Evolutionary conservation across 257 asterid genomes (phyloP), one percentile per base, ranked within the genome.

Genomic region (Apocynum venetum): DNA sequence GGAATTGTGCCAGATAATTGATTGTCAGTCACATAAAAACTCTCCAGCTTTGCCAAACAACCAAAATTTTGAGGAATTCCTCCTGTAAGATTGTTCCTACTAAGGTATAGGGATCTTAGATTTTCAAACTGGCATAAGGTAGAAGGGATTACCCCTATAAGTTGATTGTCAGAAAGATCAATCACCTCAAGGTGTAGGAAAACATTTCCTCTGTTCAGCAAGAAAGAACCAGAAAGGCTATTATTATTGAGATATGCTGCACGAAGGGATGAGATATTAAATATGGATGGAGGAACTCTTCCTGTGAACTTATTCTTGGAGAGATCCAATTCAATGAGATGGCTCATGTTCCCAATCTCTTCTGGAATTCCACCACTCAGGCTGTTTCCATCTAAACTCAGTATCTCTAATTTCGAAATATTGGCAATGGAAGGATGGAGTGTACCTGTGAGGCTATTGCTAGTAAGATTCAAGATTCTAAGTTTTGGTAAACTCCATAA

Each of bases 231-330:
- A 25, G 83, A 81, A 14, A 86, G 75, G 40, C 75, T 82, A 67
- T 83, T 83, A 83, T 77, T 77, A 7, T 64, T 77, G 9, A 86
- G 75, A 51, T 77, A 65, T 35, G 81, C 46, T 31, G 48, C 41
- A n/a, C 46, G 85, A 60, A 82, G 25, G 13, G 85, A 77, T 0
- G 86, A 80, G 14, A 82, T 60, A 74, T 81, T 80, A 72, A 84
- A 86, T 52, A 86, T 40, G 64, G 84, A 77, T 10, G 78, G 40
- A 38, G 84, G 88, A 63, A 85, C 66, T 2, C 56, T 25, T 0
- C 90, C 90, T 20, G 77, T 64, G 61, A 86, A 68, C 15, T 63
- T 47, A 60, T 85, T 85, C 41, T 40, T 71, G n/a, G 81, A 78
- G 44, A 81, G 48, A 43, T 81, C 76, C n/a, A 81, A 56, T n/a